A percentile compares a stretch with the other conserved stretches of the same genome.
These are phyloP conservation scores for Marasmius sp. DNA, from an alignment of 1,284 basidiomycete species.

Conservation along the genomic window DNA sequence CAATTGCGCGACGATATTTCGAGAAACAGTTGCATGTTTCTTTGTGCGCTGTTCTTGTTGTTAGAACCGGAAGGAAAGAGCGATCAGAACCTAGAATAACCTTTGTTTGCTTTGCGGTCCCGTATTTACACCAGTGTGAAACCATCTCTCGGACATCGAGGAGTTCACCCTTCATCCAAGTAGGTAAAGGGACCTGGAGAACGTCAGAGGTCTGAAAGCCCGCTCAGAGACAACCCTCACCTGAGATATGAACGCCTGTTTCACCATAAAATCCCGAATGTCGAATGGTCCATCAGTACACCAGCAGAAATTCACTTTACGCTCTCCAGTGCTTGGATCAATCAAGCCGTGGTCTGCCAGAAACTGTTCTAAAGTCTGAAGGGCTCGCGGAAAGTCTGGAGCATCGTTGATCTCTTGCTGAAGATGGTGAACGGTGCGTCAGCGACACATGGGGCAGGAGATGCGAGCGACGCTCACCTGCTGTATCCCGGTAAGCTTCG, in stretches of 20 bases:
- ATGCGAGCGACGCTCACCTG: slow-evolving; percentile 58
- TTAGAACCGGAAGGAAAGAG: neutral
- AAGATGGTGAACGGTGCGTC: slow-evolving; percentile 7
- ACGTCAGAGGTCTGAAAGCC: slow-evolving; percentile 27
- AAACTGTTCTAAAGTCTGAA: slow-evolving; percentile 68
- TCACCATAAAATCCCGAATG: slow-evolving; percentile 81
- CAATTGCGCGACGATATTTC: slow-evolving; percentile 64
- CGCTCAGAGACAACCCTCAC: slow-evolving; percentile 35
- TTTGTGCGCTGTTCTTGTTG: neutral
- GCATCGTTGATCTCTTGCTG: slow-evolving; percentile 81
- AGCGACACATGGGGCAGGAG: slow-evolving; percentile 3
- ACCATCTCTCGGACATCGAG: slow-evolving; percentile 70
- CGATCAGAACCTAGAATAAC: neutral
- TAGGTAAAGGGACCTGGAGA: slow-evolving; percentile 61
- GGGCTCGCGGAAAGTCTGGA: slow-evolving; percentile 73
- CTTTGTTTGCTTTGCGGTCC: slow-evolving; percentile 7
- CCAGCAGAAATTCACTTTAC: slow-evolving; percentile 67
- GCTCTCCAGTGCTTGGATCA: slow-evolving; percentile 53
- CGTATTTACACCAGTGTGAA: slow-evolving; percentile 33
- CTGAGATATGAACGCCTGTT: slow-evolving; percentile 85
- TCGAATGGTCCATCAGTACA: slow-evolving; percentile 83
- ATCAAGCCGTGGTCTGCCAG: slow-evolving; percentile 66
- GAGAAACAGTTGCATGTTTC: neutral
- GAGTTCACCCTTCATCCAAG: slow-evolving; percentile 69
- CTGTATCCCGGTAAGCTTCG: slow-evolving; percentile 84